A percentile compares a stretch with the other conserved stretches of the same genome.
These are phyloP conservation scores for Alternaria viburni DNA, from an alignment of 2,329 filamentous ascomycete species.

Conservation along the genomic window DNA sequence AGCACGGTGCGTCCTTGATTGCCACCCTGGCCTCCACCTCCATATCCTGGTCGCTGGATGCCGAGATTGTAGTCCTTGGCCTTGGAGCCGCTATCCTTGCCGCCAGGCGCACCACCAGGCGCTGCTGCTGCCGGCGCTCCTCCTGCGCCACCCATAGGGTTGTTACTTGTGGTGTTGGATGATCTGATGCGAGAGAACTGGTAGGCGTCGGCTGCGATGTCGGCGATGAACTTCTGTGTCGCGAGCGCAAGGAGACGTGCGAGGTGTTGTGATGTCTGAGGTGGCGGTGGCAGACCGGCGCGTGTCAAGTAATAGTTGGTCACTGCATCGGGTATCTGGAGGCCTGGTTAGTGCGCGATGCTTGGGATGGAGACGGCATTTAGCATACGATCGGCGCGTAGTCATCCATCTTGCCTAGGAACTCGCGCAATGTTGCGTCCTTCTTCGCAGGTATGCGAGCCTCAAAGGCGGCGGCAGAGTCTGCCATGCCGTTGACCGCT, in stretches of 20 bases:
- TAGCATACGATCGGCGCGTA: slow-evolving; percentile 88
- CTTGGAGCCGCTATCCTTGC: slow-evolving; percentile 50
- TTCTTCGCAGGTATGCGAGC: slow-evolving; percentile 79
- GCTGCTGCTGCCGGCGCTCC: slow-evolving; percentile 68
- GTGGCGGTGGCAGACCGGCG: slow-evolving; percentile 90
- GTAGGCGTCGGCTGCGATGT: slow-evolving; percentile 96
- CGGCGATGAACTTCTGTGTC: slow-evolving; percentile 98
- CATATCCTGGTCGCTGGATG: slow-evolving; percentile 59
- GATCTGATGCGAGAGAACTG: slow-evolving; percentile 95
- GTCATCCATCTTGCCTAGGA: slow-evolving; percentile 95
- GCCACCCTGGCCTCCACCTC: slow-evolving; percentile 86
- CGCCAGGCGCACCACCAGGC: slow-evolving; percentile 61
- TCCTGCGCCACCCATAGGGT: slow-evolving; percentile 80
- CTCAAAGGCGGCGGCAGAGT: slow-evolving; percentile 61
- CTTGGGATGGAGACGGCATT: not conserved
- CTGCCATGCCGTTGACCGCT: slow-evolving; percentile 42
- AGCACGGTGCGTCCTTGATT: slow-evolving; percentile 91
- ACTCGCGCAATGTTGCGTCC: slow-evolving; percentile 90
- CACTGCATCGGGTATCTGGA: slow-evolving; percentile 92
- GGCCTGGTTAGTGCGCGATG: slow-evolving; percentile 16
- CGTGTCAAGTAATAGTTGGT: slow-evolving; percentile 98
- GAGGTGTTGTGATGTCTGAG: slow-evolving; percentile 86
- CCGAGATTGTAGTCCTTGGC: slow-evolving; percentile 57
- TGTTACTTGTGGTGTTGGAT: slow-evolving; percentile 88
- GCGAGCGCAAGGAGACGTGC: slow-evolving; percentile 92